Evolutionary conservation across 768 basidiomycete species (phyloP).

Genomic region (Tylopilus felleus): DNA sequence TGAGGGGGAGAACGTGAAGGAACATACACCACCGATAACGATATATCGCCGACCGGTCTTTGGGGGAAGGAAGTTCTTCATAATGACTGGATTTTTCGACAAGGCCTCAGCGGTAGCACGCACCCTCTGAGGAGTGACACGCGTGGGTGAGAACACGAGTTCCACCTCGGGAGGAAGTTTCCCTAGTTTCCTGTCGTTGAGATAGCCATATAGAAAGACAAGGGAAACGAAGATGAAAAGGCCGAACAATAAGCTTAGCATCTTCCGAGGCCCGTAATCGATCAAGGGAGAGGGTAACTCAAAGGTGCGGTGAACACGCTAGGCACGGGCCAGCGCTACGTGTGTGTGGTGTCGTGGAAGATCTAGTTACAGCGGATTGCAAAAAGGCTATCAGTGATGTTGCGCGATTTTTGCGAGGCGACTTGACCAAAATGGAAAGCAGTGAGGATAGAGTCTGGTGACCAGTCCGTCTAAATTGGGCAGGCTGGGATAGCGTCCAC

Average conservation of each 20-base stretch:
- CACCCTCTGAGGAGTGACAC: slow-evolving; percentile 46
- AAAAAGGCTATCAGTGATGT: no score
- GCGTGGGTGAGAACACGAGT: slow-evolving; percentile 46
- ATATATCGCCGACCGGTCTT: slow-evolving; percentile 75
- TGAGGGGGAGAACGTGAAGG: neutral
- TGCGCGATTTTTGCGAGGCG: no score
- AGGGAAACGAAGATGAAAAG: slow-evolving; percentile 4
- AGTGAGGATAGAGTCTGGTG: no score
- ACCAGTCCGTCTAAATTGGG: no score
- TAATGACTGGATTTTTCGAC: slow-evolving; percentile 32
- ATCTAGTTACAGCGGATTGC: no score
- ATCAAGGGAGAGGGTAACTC: no score
- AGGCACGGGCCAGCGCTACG: no score
- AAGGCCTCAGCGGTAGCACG: slow-evolving; percentile 39
- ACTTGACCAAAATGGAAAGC: no score
- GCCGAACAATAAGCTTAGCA: slow-evolving; percentile 14
- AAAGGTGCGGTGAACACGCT: neutral
- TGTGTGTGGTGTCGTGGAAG: no score
- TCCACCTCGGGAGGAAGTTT: slow-evolving; percentile 45
- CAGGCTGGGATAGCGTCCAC: no score
- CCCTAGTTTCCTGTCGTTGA: slow-evolving; percentile 56
- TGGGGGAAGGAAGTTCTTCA: slow-evolving; percentile 51
- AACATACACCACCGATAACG: slow-evolving; percentile 67
- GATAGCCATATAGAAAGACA: slow-evolving; percentile 37
- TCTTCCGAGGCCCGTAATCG: slow-evolving; percentile 7